Percentiles rank a stretch among this genome's conserved stretches.
These are phyloP conservation scores for Gloeostereum incarnatum DNA, from an alignment of 768 basidiomycete genomes.

Conservation along the genomic window DNA sequence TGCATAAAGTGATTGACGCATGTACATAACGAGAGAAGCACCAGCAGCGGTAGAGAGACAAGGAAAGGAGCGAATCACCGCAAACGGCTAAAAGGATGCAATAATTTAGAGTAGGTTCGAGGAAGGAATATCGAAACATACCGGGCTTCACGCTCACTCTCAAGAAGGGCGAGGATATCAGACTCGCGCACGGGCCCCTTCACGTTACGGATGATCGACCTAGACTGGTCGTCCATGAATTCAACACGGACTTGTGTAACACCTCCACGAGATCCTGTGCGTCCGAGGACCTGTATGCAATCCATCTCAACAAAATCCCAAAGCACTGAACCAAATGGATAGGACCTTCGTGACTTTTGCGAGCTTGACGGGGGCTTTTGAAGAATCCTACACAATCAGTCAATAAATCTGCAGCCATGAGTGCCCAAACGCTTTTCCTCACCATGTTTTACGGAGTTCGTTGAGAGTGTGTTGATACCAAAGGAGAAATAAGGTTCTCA, in stretches of 20 bases:
- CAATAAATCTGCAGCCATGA: slow-evolving; percentile 2
- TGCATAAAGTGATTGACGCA: no score
- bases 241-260: slow-evolving; percentile 89
- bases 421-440: no score
- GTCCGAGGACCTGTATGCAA: slow-evolving; percentile 78
- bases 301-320: slow-evolving; percentile 3
- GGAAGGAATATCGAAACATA: slow-evolving; percentile 32
- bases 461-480: no score
- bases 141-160: slow-evolving; percentile 99
- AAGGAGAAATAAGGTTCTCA: no score
- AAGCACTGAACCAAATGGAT: not conserved
- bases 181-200: slow-evolving; percentile 95
- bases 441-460: no score
- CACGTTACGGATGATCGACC: slow-evolving; percentile 97
- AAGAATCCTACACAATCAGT: slow-evolving; percentile 51
- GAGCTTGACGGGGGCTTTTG: slow-evolving; percentile 92
- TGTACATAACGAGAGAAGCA: no score
- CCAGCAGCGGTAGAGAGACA: no score
- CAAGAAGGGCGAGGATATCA: slow-evolving; percentile 93
- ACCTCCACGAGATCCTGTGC: slow-evolving; percentile 79
- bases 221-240: slow-evolving; percentile 95
- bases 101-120: not conserved
- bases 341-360: slow-evolving; percentile 93
- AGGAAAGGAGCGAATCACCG: slow-evolving; percentile 19
- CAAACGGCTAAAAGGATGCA: slow-evolving; percentile 21